Percentiles rank a stretch among this genome's conserved stretches.
These are phyloP conservation scores for Penicillium sumatraense DNA, from an alignment of 2,329 filamentous ascomycete species.

Conservation along the genomic window DNA sequence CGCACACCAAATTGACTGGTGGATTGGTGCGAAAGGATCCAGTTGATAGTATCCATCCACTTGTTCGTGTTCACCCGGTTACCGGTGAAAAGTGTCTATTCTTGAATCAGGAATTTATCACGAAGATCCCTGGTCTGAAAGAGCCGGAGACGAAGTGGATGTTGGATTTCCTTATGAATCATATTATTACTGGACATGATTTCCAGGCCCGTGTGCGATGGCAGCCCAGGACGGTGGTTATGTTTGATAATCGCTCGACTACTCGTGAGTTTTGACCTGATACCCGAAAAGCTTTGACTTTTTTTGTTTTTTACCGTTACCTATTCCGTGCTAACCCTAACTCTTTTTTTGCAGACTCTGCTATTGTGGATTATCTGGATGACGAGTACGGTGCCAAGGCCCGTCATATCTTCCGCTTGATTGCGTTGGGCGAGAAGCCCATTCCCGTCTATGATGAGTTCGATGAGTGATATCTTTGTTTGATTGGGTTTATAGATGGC, in stretches of 20 bases:
- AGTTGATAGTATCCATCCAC: slow-evolving; percentile 50
- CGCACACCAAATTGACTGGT: slow-evolving; percentile 46
- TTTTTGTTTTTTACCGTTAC: background rate
- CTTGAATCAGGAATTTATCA: slow-evolving; percentile 55
- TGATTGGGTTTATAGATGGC: slow-evolving; percentile 32
- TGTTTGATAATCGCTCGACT: slow-evolving; percentile 55
- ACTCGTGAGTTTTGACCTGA: slow-evolving; percentile 46
- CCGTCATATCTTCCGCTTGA: slow-evolving; percentile 56
- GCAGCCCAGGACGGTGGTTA: slow-evolving; percentile 56
- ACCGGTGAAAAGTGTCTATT: slow-evolving; percentile 55
- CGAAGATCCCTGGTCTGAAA: slow-evolving; percentile 53
- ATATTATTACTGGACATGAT: slow-evolving; percentile 53
- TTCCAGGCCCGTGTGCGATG: slow-evolving; percentile 54
- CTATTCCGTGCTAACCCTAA: background rate
- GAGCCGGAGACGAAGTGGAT: slow-evolving; percentile 51
- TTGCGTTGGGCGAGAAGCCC: slow-evolving; percentile 55
- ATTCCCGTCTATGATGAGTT: slow-evolving; percentile 49
- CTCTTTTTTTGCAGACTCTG: slow-evolving; percentile 45
- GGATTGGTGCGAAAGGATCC: slow-evolving; percentile 51
- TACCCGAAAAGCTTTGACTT: too few relatives aligned
- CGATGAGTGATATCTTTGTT: slow-evolving; percentile 25
- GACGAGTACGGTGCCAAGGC: slow-evolving; percentile 52
- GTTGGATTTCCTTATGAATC: slow-evolving; percentile 54
- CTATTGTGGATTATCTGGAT: slow-evolving; percentile 55
- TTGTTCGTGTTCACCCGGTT: slow-evolving; percentile 54